A percentile compares a stretch with the other conserved stretches of the same genome.
phyloP scores from a whole-genome alignment of 768 basidiomycete genomes.

The Termitomyces sp. region DNA sequence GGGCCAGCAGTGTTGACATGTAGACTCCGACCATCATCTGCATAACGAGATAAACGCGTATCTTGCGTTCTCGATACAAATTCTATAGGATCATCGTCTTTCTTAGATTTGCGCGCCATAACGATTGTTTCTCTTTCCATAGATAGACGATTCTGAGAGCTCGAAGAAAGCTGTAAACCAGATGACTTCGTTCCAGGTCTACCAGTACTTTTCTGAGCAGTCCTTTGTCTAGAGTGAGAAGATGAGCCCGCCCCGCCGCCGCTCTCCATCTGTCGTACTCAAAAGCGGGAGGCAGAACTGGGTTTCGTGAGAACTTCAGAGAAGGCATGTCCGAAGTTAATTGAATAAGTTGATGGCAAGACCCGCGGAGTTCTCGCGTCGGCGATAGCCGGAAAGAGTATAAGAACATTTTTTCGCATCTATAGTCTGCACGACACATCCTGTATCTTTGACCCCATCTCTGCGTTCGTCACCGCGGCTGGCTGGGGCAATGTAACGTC shows the following conservation, averaged over 20 bases:
- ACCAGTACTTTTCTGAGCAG: background rate
- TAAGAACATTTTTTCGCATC: slow-evolving; percentile 1
- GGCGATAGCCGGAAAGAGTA: slow-evolving; percentile 9
- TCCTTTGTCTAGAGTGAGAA: background rate
- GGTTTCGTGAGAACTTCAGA: background rate
- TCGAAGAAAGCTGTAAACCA: background rate
- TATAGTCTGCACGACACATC: slow-evolving; percentile 8
- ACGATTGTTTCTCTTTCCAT: slow-evolving; percentile 4
- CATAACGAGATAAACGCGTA: background rate
- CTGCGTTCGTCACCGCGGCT: slow-evolving; percentile 25
- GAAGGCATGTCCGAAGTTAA: too few relatives aligned
- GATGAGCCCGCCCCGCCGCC: background rate
- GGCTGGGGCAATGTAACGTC: slow-evolving; percentile 35
- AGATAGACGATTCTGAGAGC: slow-evolving; percentile 5
- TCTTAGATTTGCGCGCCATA: slow-evolving; percentile 11
- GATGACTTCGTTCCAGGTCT: background rate
- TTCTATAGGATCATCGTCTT: background rate
- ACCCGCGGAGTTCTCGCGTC: slow-evolving; percentile 1
- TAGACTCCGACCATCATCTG: background rate
- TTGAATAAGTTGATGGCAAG: background rate
- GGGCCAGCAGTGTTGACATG: background rate
- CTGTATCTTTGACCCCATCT: slow-evolving; percentile 19
- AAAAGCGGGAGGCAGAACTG: background rate
- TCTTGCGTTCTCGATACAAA: background rate
- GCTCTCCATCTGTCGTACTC: background rate